phyloP scores from a whole-genome alignment of 139 green algal genomes.

The Spirogloea muscicola region DNA sequence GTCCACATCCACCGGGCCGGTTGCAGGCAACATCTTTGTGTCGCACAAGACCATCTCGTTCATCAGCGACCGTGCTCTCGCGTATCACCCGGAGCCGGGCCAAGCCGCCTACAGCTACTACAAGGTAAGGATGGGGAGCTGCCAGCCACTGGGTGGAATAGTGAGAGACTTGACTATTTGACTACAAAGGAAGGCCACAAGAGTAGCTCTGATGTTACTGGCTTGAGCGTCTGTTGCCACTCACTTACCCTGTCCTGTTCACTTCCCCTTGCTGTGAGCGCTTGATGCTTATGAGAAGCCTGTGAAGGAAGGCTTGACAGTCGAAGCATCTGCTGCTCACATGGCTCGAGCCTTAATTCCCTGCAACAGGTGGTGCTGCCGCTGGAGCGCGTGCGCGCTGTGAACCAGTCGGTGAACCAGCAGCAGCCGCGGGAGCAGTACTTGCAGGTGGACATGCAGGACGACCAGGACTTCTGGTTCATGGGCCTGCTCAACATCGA shows the following conservation, averaged over 20 bases:
- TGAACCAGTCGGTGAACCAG: slow-evolving; percentile 7
- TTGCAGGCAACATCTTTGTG: slow-evolving; percentile 25
- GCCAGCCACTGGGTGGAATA: background rate
- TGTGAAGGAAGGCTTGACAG: too few species aligned
- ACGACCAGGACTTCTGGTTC: slow-evolving; percentile 39
- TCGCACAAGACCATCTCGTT: slow-evolving; percentile 3
- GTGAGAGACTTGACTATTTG: background rate
- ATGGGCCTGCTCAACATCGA: slow-evolving; percentile 32
- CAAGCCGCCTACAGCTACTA: slow-evolving; percentile 35
- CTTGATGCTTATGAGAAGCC: too few species aligned
- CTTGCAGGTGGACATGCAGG: slow-evolving; percentile 24
- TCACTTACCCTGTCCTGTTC: too few species aligned
- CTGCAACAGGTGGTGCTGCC: slow-evolving; percentile 9
- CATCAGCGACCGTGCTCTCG: slow-evolving; percentile 8
- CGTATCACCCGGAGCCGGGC: background rate
- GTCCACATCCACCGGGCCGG: slow-evolving; percentile 30
- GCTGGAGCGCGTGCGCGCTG: slow-evolving; percentile 1
- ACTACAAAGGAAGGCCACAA: background rate
- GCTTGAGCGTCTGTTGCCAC: too few species aligned
- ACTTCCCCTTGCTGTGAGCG: too few species aligned
- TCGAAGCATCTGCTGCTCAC: too few species aligned
- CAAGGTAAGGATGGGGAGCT: slow-evolving; percentile 29
- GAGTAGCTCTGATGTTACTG: background rate
- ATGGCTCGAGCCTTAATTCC: too few species aligned
- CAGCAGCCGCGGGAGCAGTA: slow-evolving; percentile 19